Evolutionary conservation across 495 filamentous ascomycete species (phyloP).

Genomic region (Chlorociboria aeruginascens): DNA sequence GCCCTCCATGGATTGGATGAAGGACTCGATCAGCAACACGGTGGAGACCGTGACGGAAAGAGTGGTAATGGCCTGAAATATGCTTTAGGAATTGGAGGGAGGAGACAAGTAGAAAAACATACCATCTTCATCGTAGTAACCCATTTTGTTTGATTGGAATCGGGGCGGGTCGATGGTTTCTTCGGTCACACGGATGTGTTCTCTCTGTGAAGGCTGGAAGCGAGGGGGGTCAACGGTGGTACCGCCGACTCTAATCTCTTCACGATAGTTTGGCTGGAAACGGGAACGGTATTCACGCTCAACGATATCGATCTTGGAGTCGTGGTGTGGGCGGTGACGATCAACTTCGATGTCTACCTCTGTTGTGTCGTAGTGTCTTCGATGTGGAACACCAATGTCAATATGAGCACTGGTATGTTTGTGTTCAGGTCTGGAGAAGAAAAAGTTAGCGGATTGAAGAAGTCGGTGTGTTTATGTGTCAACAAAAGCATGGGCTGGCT

Average conservation of each 20-base stretch:
- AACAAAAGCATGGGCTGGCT: conserved; percentile 20
- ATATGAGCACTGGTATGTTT: conserved; percentile 52
- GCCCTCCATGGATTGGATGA: conserved; percentile 51
- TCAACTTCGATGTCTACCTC: conserved; percentile 22
- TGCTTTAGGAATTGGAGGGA: conserved; percentile 15
- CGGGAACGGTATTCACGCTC: conserved; percentile 79
- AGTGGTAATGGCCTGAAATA: conserved; percentile 72
- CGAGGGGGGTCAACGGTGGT: conserved; percentile 28
- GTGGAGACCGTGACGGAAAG: conserved; percentile 78
- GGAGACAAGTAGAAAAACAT: conserved; percentile 20
- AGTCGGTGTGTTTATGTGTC: conserved; percentile 21
- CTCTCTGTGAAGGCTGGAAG: conserved; percentile 20
- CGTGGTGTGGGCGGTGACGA: conserved; percentile 25
- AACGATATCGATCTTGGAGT: conserved; percentile 63
- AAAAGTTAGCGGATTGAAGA: conserved; percentile 14
- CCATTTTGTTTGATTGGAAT: conserved; percentile 56
- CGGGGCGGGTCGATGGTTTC: conserved; percentile 27
- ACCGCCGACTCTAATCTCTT: conserved; percentile 38
- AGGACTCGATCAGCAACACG: conserved; percentile 67
- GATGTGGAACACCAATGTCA: conserved; percentile 35
- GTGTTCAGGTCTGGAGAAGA: conserved; percentile 32
- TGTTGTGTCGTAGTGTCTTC: conserved; percentile 24
- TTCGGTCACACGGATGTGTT: conserved; percentile 11
- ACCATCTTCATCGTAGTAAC: conserved; percentile 95
- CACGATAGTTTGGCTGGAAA: conserved; percentile 55